These are phyloP conservation scores for Rhodomyrtus tomentosa DNA, from an alignment of 345 rosid genomes.

Conservation along the genomic window DNA sequence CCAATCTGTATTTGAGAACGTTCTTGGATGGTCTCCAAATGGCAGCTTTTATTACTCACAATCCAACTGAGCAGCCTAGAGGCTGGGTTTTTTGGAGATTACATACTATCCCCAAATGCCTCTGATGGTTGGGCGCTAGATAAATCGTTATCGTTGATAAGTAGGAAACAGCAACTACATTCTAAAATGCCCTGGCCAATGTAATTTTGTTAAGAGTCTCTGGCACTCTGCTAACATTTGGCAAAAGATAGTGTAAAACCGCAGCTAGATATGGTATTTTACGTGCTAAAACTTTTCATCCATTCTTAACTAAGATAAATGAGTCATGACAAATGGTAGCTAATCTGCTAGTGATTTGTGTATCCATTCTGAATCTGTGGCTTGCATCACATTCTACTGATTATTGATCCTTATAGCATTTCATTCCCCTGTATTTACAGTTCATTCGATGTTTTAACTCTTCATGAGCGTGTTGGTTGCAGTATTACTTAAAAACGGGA, in stretches of 20 bases:
- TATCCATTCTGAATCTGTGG: background rate
- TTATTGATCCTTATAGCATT: background rate
- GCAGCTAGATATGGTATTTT: background rate
- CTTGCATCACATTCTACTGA: background rate
- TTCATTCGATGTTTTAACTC: background rate
- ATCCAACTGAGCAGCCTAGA: background rate
- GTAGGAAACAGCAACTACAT: background rate
- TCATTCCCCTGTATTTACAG: background rate
- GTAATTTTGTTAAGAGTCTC: background rate
- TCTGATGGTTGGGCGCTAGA: background rate
- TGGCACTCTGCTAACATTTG: background rate
- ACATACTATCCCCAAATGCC: background rate
- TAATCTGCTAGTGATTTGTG: background rate
- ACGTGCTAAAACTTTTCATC: background rate
- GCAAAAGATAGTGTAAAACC: background rate
- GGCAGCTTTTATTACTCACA: background rate
- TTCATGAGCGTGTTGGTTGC: slow-evolving; percentile 2
- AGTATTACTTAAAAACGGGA: slow-evolving; percentile 88
- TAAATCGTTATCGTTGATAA: background rate
- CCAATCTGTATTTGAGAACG: background rate
- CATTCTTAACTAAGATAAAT: background rate
- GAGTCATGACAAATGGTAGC: background rate
- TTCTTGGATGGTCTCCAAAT: background rate
- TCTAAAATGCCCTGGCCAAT: background rate
- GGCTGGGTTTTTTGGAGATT: background rate